These are phyloP conservation scores for Colletotrichum chlorophyti DNA, from an alignment of 2,329 filamentous ascomycete genomes.

Conservation along the genomic window DNA sequence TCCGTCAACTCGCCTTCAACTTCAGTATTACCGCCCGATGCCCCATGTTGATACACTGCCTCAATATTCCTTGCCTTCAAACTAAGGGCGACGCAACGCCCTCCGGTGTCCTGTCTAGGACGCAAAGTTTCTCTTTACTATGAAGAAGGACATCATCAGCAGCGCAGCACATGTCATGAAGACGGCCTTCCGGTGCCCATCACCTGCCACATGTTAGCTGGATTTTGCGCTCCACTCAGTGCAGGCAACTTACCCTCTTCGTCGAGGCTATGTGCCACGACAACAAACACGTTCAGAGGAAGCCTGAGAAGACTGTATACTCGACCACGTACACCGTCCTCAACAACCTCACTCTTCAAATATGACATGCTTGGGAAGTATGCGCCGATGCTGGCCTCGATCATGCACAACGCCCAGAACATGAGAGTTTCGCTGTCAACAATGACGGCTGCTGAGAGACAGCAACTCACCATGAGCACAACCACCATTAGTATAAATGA, in stretches of 20 bases:
- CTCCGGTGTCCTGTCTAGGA: too few species aligned
- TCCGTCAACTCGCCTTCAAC: background rate
- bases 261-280: conserved; percentile 52
- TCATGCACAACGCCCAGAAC: conserved; percentile 63
- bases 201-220: conserved; percentile 30
- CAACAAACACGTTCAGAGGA: conserved; percentile 62
- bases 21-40: background rate
- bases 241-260: conserved; percentile 44
- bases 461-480: conserved; percentile 39
- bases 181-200: conserved; percentile 37
- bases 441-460: conserved; percentile 49
- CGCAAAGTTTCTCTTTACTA: conserved; percentile 30
- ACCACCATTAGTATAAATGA: conserved; percentile 42
- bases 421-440: conserved; percentile 49
- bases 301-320: conserved; percentile 64
- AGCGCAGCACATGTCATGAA: conserved; percentile 33
- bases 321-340: conserved; percentile 58
- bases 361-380: conserved; percentile 64
- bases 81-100: too few species aligned
- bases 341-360: conserved; percentile 59
- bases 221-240: background rate
- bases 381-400: conserved; percentile 63
- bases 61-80: background rate
- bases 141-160: conserved; percentile 29
- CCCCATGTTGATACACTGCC: background rate